Evolutionary conservation across 2,329 filamentous ascomycete genomes (phyloP).

Genomic region (Apiospora malaysiana): DNA sequence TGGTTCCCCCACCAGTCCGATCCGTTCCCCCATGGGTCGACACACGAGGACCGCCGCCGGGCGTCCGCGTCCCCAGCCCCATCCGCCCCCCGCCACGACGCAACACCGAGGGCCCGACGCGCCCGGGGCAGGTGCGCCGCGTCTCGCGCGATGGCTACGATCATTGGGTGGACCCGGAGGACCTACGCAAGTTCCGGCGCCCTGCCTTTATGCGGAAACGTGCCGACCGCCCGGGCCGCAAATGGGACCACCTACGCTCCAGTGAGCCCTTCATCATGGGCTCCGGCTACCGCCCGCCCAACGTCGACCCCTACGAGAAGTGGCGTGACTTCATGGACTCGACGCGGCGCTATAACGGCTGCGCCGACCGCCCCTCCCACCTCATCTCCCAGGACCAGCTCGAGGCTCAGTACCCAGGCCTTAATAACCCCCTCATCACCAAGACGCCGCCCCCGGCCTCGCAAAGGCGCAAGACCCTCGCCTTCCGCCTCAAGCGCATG

Average conservation of each 20-base stretch:
- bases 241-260: conserved; percentile 66
- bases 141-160: conserved; percentile 42
- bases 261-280: conserved; percentile 64
- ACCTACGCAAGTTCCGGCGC: conserved; percentile 44
- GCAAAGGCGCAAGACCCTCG: conserved; percentile 42
- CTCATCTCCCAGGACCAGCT: conserved; percentile 29
- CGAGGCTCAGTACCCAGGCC: conserved; percentile 43
- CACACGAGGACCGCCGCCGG: conserved; percentile 18
- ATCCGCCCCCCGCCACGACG: background rate
- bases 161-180: conserved; percentile 42
- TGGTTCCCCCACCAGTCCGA: conserved; percentile 18
- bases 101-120: background rate
- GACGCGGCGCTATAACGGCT: conserved; percentile 54
- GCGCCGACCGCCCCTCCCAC: conserved; percentile 38
- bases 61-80: conserved; percentile 10
- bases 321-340: conserved; percentile 62
- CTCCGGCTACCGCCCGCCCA: conserved; percentile 50
- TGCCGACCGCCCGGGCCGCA: conserved; percentile 54
- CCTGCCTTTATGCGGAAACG: conserved; percentile 55
- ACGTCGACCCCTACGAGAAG: conserved; percentile 48
- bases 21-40: conserved; percentile 21
- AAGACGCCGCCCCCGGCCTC: conserved; percentile 40
- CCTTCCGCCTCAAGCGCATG: conserved; percentile 65
- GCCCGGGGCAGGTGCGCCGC: conserved; percentile 34
- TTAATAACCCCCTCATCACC: conserved; percentile 45